Base-by-base conservation (phyloP, 2,329 filamentous ascomycete genomes). In the Pseudocercospora eumusae region DNA sequence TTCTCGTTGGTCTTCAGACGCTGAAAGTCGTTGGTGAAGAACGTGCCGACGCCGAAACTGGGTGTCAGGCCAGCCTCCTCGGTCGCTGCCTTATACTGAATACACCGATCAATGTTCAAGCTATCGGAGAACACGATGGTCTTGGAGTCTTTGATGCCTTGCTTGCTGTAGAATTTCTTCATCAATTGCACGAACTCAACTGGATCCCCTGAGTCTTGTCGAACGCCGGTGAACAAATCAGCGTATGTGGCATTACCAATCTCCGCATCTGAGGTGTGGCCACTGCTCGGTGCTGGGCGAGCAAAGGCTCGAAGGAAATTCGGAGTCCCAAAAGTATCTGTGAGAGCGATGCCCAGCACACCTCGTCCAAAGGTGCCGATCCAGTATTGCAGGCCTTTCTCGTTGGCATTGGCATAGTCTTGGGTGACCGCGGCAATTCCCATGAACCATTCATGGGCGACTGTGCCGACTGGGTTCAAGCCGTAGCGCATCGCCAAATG, bases 381-480 rank as follows among this genome's bases (percentile, higher is more conserved):
- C 95, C 95, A 99, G 75, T 96, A 92, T 61, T 86, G 83, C 68
- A 99, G 80, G 0, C 92, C 93, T 66, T 88, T 84, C 75, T 96
- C 92, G 40, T 93, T 96, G 2, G 95, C 93, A 64, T 84, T 82
- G 69, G 86, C 84, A 74, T 99, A 99, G 77, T 97, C 86, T 65
- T 91, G 84, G 4, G 89, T 91, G 69, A 97, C 92, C 42, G 95
- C 93, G 0, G 95, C 95, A 65, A 96, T 93, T 45, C 92, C 93
- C 95, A 99, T 99, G 81, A 97, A 98, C 95, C 95, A 99, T 78
- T 99, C 95, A 73, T 99, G 95, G 0, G 95, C 95, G 1, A 91
- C 88, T 0, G 95, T 99, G 4, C 95, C 95, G 11, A 98, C 85
- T 0, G 95, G 92, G 3, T 86, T 80, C 50, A 97, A 86, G 49